A percentile compares a stretch with the other conserved stretches of the same genome.
Conservation (phyloP, 208 protist genomes). For the Crithidia brevicula region DNA sequence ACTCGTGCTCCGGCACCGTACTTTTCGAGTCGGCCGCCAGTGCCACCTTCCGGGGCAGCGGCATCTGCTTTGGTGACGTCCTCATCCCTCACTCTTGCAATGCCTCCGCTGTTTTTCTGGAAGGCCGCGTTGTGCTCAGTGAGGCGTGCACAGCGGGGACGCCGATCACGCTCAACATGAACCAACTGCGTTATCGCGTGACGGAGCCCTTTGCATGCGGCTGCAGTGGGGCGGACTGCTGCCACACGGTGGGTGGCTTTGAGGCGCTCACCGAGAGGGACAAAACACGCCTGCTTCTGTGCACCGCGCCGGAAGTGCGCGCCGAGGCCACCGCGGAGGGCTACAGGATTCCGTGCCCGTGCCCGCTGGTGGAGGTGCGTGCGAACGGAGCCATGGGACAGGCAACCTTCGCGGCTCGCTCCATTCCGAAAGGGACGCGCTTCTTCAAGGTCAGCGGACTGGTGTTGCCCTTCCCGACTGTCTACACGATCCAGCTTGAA, state of each 20-base stretch:
- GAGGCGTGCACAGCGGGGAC: slow-evolving; percentile 43
- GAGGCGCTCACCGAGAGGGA: slow-evolving; percentile 37
- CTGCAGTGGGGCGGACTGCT: slow-evolving; percentile 52
- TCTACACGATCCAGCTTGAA: slow-evolving; percentile 83
- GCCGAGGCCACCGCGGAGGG: slow-evolving; percentile 54
- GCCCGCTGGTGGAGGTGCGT: slow-evolving; percentile 59
- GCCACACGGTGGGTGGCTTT: slow-evolving; percentile 57
- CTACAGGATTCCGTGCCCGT: slow-evolving; percentile 58
- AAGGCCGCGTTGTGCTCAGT: slow-evolving; percentile 61
- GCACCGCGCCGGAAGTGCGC: slow-evolving; percentile 57
- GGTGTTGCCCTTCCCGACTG: slow-evolving; percentile 78
- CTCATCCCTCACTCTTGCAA: slow-evolving; percentile 73
- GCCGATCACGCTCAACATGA: slow-evolving; percentile 73
- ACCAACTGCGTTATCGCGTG: slow-evolving; percentile 68
- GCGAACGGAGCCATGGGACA: slow-evolving; percentile 79
- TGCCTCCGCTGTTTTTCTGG: slow-evolving; percentile 60
- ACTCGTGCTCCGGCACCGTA: slow-evolving; percentile 65
- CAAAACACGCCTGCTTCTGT: slow-evolving; percentile 62
- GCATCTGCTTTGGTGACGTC: slow-evolving; percentile 63
- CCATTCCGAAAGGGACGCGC: slow-evolving; percentile 63
- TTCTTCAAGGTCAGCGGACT: slow-evolving; percentile 79
- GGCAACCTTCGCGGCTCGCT: slow-evolving; percentile 71
- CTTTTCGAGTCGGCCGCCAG: slow-evolving; percentile 46
- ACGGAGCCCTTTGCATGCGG: slow-evolving; percentile 48
- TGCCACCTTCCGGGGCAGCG: slow-evolving; percentile 37